A percentile compares a stretch with the other conserved stretches of the same genome.
Conservation (phyloP, 345 rosid species). For the Acer campestre region DNA sequence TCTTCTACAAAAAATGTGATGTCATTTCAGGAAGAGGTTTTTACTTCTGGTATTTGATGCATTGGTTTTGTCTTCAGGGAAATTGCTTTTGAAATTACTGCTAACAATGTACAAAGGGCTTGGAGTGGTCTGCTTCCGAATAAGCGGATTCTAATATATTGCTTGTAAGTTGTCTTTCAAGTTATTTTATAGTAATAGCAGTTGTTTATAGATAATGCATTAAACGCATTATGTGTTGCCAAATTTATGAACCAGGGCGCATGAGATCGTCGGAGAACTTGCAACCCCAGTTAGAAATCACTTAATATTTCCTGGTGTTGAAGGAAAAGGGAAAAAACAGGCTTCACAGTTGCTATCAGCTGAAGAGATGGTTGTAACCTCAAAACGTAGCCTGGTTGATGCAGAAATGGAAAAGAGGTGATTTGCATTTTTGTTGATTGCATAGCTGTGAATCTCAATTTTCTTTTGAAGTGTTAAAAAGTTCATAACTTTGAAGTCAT, state of each 20-base stretch:
- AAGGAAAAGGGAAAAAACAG: slow-evolving; percentile 31
- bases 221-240: slow-evolving; percentile 12
- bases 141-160: slow-evolving; percentile 62
- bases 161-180: slow-evolving; percentile 51
- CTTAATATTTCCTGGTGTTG: slow-evolving; percentile 49
- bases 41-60: slow-evolving; percentile 10
- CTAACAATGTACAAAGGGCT: slow-evolving; percentile 44
- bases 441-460: not conserved
- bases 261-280: slow-evolving; percentile 39
- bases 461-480: not conserved
- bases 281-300: slow-evolving; percentile 66
- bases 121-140: slow-evolving; percentile 59
- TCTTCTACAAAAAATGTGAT: not conserved
- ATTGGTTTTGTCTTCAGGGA: slow-evolving; percentile 40
- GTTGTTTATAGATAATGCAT: not conserved
- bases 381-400: slow-evolving; percentile 23
- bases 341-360: not conserved
- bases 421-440: not conserved
- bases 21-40: not conserved
- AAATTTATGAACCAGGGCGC: slow-evolving; percentile 51
- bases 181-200: not conserved
- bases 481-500: not conserved
- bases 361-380: not conserved
- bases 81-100: slow-evolving; percentile 32
- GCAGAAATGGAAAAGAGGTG: slow-evolving; percentile 28